Evolutionary conservation across 2,329 filamentous ascomycete species (phyloP).

Genomic region (Apiospora malaysiana): DNA sequence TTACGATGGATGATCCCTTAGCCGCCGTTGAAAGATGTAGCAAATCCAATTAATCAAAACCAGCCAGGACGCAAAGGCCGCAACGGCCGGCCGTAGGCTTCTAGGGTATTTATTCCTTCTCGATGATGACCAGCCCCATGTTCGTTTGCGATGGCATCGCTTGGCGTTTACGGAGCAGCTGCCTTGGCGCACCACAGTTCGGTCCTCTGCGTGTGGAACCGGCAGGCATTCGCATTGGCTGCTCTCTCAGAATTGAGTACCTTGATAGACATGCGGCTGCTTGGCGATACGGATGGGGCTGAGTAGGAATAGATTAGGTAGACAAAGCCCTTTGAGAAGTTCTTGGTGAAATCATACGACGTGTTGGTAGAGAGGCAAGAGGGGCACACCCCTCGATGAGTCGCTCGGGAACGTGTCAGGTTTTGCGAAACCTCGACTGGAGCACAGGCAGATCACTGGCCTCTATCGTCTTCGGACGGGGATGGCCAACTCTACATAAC

Average conservation of each 20-base stretch:
- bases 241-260: neutral
- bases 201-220: neutral
- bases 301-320: neutral
- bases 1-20: neutral
- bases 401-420: too few species aligned
- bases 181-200: neutral
- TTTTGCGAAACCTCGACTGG: too few species aligned
- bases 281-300: neutral
- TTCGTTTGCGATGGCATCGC: neutral
- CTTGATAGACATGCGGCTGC: constrained; percentile 18
- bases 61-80: neutral
- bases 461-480: too few species aligned
- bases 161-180: constrained; percentile 17
- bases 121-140: neutral
- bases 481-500: too few species aligned
- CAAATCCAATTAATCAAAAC: neutral
- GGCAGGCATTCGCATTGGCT: neutral
- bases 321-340: too few species aligned
- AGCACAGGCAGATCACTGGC: too few species aligned
- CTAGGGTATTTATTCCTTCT: neutral
- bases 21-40: neutral
- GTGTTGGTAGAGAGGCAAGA: too few species aligned
- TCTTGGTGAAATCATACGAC: too few species aligned
- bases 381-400: too few species aligned
- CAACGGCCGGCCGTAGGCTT: neutral